Evolutionary conservation across 2,329 filamentous ascomycete species (phyloP), one percentile per base, ranked within the genome.

Genomic region (Ophiocordyceps camponoti-leonardi): DNA sequence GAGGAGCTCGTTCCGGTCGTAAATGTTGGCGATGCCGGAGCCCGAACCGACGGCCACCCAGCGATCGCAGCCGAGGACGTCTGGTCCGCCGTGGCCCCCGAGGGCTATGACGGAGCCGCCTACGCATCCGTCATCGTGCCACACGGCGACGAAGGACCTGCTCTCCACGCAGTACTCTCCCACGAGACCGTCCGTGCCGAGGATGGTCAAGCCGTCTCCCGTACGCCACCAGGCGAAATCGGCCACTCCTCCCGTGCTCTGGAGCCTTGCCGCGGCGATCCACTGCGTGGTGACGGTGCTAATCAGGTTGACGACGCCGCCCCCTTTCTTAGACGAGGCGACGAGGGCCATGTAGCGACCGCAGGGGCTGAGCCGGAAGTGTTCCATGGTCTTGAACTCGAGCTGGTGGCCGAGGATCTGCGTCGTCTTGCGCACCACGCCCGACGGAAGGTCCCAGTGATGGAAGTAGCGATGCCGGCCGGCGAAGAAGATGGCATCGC

Each of bases 201-300:
- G 77, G 40, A 94, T 83, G 1, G 79, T 82, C 55, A 98, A 69
- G 5, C 88, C 90, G 39, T 81, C 75, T 31, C 88, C 84, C 49
- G 86, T 79, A 45, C 77, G 73, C 88, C 88, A 95, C 92, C 92
- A 98, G 1, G 77, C 79, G 56, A 95, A 93, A 61, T 95, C 90
- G 1, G 86, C 83, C 43, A 96, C 80, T 35, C 88, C 88, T 44
- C 86, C 81, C 43, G 77, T 73, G 51, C 84, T 82, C 56, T 95
- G 86, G 42, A 95, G 71, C 37, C 88, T 75, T 14, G 84, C 86
- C 51, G 90, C 80, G 0, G 83, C 77, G 42, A 87, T 69, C 90
- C 90, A 96, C 65, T 95, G 90, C 58, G 84, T 79, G 0, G 88
- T 90, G 22, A 66, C 69, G 1, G 83, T 79, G 63, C 82, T 82